phyloP scores from a whole-genome alignment of 2,329 filamentous ascomycete species.

The Aspergillus spinulosporus region DNA sequence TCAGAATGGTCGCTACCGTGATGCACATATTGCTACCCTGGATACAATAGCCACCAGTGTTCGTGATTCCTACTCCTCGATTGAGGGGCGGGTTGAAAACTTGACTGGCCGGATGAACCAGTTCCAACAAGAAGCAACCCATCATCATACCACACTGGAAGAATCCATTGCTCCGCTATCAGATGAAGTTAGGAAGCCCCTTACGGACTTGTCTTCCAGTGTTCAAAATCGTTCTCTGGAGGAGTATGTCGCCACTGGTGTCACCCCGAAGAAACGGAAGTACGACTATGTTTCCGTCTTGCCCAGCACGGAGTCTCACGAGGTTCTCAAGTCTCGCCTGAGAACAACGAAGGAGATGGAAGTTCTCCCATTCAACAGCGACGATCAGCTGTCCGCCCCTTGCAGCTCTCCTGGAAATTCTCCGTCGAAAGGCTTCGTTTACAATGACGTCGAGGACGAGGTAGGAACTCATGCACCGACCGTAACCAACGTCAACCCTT shows the following conservation, averaged over 20 bases:
- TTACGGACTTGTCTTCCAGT: slow-evolving; percentile 69
- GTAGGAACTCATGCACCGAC: slow-evolving; percentile 35
- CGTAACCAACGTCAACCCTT: slow-evolving; percentile 31
- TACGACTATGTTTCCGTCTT: slow-evolving; percentile 80
- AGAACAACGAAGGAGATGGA: slow-evolving; percentile 43
- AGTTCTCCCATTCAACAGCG: slow-evolving; percentile 33
- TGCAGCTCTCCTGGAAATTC: slow-evolving; percentile 34
- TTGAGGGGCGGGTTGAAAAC: slow-evolving; percentile 68
- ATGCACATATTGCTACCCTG: slow-evolving; percentile 68
- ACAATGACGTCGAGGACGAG: slow-evolving; percentile 50
- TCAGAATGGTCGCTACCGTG: slow-evolving; percentile 77
- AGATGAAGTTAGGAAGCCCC: slow-evolving; percentile 63
- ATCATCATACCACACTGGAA: slow-evolving; percentile 59
- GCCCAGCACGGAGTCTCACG: slow-evolving; percentile 70
- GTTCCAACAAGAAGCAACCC: slow-evolving; percentile 67
- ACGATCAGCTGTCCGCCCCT: slow-evolving; percentile 26
- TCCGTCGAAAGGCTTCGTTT: slow-evolving; percentile 55
- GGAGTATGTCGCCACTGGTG: slow-evolving; percentile 82
- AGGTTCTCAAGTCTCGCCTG: slow-evolving; percentile 56
- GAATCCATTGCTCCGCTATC: slow-evolving; percentile 63
- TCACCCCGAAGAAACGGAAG: slow-evolving; percentile 76
- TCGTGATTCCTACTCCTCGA: slow-evolving; percentile 69
- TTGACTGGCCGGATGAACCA: slow-evolving; percentile 67
- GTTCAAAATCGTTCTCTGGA: slow-evolving; percentile 65
- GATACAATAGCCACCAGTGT: slow-evolving; percentile 66